A percentile compares a stretch with the other conserved stretches of the same genome.
Conservation (phyloP, 2,329 filamentous ascomycete species). For the Diaporthe sp. region DNA sequence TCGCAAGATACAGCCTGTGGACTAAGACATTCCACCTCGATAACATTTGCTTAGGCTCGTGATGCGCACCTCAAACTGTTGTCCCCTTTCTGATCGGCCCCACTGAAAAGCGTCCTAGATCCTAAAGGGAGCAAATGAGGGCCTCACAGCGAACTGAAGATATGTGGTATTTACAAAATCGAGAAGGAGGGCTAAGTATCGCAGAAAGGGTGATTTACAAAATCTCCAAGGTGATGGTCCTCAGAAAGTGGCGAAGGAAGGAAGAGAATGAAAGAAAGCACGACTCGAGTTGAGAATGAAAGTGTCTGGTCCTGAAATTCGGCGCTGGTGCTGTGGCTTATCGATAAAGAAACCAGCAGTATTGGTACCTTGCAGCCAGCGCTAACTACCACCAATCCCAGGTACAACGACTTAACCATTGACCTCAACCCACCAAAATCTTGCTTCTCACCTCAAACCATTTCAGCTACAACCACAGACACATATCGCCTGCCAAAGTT, state of each 20-base stretch:
- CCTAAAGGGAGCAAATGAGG: not conserved
- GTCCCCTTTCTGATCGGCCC: not conserved
- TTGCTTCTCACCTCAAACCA: slow-evolving; percentile 16
- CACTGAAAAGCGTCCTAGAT: not conserved
- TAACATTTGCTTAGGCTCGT: not conserved
- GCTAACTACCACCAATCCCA: not conserved
- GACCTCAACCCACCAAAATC: slow-evolving; percentile 31
- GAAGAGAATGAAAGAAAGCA: not conserved
- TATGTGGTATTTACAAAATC: not conserved
- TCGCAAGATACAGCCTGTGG: not conserved
- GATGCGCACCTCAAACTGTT: not conserved
- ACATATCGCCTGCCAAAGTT: not conserved
- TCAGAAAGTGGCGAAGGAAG: not conserved
- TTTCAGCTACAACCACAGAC: not conserved
- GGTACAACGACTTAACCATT: slow-evolving; percentile 26
- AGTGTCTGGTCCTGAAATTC: slow-evolving; percentile 2
- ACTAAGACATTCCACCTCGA: not conserved
- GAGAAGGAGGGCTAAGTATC: not conserved
- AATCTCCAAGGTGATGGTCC: not conserved
- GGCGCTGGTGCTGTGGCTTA: slow-evolving; percentile 12
- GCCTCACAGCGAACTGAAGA: not conserved
- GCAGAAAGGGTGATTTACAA: not conserved
- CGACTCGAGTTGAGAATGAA: not conserved
- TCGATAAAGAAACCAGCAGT: slow-evolving; percentile 34
- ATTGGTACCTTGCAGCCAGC: not conserved